Conservation (phyloP, 371 early-diverging fungal species). For the Phascolomyces articulosus region DNA sequence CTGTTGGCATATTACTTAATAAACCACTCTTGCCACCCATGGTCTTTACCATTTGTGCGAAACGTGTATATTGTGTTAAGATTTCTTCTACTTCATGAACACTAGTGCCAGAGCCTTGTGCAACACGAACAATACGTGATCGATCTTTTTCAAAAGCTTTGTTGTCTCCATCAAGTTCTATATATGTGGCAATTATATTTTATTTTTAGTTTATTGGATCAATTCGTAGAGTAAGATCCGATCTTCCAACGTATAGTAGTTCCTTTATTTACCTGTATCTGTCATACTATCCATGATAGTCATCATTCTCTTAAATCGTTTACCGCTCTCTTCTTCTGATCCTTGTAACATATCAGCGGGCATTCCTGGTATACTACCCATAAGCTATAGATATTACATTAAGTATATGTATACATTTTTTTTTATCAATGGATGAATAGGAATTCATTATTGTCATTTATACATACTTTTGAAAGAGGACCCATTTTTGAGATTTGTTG, state of each 20-base stretch:
- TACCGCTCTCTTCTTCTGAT: conserved; percentile 30
- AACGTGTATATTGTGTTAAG: conserved; percentile 81
- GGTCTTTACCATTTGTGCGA: conserved; percentile 94
- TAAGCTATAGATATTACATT: conserved; percentile 31
- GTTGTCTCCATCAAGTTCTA: conserved; percentile 94
- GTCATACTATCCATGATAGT: conserved; percentile 99
- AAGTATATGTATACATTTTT: too few relatives aligned
- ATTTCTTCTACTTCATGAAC: conserved; percentile 88
- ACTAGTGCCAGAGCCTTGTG: conserved; percentile 90
- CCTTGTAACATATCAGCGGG: conserved; percentile 78
- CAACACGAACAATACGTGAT: conserved; percentile 84
- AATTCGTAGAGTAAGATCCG: too few relatives aligned
- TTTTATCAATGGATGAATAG: not conserved
- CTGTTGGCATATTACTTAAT: conserved; percentile 67
- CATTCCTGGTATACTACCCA: conserved; percentile 99
- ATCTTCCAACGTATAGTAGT: too few relatives aligned
- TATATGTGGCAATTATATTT: conserved; percentile 88
- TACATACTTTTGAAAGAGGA: conserved; percentile 87
- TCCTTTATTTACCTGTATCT: conserved; percentile 54
- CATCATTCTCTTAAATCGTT: conserved; percentile 77
- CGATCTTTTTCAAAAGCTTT: conserved; percentile 83
- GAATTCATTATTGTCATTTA: not conserved
- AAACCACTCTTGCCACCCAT: conserved; percentile 95
- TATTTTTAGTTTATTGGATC: too few relatives aligned
- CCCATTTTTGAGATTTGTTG: conserved; percentile 95